A percentile compares a stretch with the other conserved stretches of the same genome.
Evolutionary conservation across 2,329 filamentous ascomycete species (phyloP).

Genomic region (Pseudogymnoascus sp.): DNA sequence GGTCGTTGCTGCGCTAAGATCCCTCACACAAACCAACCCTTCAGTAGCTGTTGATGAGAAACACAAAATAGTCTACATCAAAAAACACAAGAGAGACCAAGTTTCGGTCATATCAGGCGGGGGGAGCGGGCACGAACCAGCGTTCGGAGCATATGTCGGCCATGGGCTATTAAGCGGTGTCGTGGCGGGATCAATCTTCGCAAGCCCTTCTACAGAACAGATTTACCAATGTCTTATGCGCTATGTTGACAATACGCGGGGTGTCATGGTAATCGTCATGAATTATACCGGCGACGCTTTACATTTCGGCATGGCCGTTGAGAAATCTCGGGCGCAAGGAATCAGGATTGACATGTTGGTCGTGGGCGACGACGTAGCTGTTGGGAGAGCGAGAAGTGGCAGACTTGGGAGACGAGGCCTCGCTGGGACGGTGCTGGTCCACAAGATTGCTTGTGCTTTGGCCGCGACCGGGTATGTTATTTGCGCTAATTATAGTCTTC

Average conservation of each 20-base stretch:
- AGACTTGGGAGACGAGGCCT: constrained; percentile 42
- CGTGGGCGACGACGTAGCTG: constrained; percentile 34
- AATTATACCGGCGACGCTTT: constrained; percentile 37
- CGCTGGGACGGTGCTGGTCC: constrained; percentile 41
- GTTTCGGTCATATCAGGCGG: constrained; percentile 13
- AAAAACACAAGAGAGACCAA: too few species aligned
- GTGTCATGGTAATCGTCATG: constrained; percentile 33
- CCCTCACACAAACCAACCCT: too few species aligned
- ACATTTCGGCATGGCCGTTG: constrained; percentile 35
- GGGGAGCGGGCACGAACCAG: constrained; percentile 29
- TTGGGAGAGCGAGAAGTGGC: constrained; percentile 40
- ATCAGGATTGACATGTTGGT: constrained; percentile 21
- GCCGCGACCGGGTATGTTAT: constrained; percentile 15
- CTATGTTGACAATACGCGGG: constrained; percentile 18
- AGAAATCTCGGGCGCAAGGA: constrained; percentile 26
- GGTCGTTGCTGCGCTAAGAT: too few species aligned
- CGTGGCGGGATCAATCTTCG: constrained; percentile 35
- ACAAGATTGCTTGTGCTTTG: constrained; percentile 31
- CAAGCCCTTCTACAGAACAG: constrained; percentile 33
- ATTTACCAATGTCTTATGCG: constrained; percentile 33
- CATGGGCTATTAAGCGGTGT: constrained; percentile 32
- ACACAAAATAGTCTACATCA: too few species aligned
- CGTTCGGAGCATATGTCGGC: constrained; percentile 37
- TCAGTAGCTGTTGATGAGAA: too few species aligned
- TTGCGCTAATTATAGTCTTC: too few species aligned